These are phyloP conservation scores for Arachis stenosperma DNA, from an alignment of 306 rosid species.

Conservation along the genomic window DNA sequence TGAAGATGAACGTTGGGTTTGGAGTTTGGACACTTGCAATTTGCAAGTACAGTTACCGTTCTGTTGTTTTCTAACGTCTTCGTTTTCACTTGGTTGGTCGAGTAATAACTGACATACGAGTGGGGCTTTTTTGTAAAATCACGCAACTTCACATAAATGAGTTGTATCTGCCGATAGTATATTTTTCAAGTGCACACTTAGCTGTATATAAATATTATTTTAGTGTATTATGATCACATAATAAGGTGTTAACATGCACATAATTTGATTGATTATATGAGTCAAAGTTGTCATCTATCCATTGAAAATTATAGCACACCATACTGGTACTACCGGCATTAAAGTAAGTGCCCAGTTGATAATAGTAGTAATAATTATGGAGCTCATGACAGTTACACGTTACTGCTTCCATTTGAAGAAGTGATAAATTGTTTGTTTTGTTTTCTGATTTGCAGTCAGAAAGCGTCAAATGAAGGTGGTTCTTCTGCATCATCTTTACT, in stretches of 20 bases:
- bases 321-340: not conserved
- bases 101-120: too few relatives aligned
- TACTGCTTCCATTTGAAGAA: not conserved
- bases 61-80: not conserved
- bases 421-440: not conserved
- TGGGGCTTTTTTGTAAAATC: too few relatives aligned
- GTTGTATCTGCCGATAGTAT: too few relatives aligned
- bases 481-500: conserved; percentile 30
- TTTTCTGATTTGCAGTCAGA: conserved; percentile 50
- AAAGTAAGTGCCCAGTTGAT: not conserved
- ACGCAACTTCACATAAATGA: too few relatives aligned
- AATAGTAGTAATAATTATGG: not conserved
- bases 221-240: not conserved
- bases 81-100: not conserved
- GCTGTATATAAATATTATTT: not conserved
- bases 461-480: conserved; percentile 48
- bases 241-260: not conserved
- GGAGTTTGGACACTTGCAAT: not conserved
- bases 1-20: not conserved
- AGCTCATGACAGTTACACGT: conserved; percentile 39
- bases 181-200: too few relatives aligned
- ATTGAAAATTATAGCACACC: not conserved
- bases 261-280: not conserved
- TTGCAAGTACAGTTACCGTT: not conserved
- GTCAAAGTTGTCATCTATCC: not conserved